Evolutionary conservation across 352 stramenopile genomes (phyloP).

Genomic region (Phytophthora boehmeriae): DNA sequence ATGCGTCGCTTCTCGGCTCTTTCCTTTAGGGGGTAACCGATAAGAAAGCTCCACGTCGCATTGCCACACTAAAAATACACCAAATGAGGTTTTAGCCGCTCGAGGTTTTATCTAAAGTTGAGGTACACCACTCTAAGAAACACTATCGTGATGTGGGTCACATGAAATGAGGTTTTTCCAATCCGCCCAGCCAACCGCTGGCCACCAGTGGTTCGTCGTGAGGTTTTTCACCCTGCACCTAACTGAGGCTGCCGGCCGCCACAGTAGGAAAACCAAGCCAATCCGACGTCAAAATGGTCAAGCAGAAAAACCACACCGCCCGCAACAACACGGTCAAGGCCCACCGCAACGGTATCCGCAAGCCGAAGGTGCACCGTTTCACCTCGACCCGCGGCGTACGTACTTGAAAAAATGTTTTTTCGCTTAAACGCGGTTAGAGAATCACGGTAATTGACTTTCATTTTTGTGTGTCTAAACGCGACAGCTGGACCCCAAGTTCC

Average conservation of each 20-base stretch:
- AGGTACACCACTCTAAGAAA: too few species aligned
- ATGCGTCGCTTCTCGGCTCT: slow-evolving; percentile 27
- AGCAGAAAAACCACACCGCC: slow-evolving; percentile 98
- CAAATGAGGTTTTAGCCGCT: slow-evolving; percentile 25
- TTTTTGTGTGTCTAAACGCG: background rate
- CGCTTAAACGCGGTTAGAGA: background rate
- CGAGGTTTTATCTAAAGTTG: slow-evolving; percentile 27
- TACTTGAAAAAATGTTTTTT: slow-evolving; percentile 18
- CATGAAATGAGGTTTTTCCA: slow-evolving; percentile 33
- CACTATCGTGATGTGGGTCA: too few species aligned
- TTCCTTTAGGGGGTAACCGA: slow-evolving; percentile 21
- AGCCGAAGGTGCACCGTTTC: slow-evolving; percentile 96
- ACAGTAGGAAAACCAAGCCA: slow-evolving; percentile 66
- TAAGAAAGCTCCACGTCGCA: background rate
- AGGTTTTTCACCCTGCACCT: slow-evolving; percentile 10
- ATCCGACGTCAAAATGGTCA: slow-evolving; percentile 82
- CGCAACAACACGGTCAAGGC: slow-evolving; percentile 98
- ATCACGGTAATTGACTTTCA: background rate
- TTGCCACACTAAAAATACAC: slow-evolving; percentile 1
- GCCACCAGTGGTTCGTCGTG: slow-evolving; percentile 24
- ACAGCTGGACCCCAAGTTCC: slow-evolving; percentile 97
- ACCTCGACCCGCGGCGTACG: slow-evolving; percentile 93
- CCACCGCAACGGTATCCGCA: slow-evolving; percentile 98
- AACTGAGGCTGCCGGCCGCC: slow-evolving; percentile 11
- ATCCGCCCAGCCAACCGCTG: slow-evolving; percentile 29